Conservation (phyloP, 75 land plant genomes). For the Adiantum capillusveneris region DNA sequence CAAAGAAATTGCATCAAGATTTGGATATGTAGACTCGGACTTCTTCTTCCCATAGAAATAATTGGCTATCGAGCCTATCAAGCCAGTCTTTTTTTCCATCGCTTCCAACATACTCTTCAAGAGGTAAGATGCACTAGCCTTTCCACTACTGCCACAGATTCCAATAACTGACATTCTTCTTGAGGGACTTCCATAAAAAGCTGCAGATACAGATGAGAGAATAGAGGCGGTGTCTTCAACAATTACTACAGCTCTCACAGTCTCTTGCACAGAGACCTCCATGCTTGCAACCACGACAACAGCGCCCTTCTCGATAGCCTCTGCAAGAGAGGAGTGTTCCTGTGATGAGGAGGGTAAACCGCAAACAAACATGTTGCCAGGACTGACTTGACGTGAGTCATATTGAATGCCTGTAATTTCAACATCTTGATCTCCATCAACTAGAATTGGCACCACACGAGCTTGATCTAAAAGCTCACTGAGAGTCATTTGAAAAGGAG, state of each 20-base stretch:
- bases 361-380: constrained; percentile 89
- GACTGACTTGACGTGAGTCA: constrained; percentile 63
- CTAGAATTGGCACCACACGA: constrained; percentile 69
- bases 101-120: constrained; percentile 64
- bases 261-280: constrained; percentile 60
- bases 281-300: constrained; percentile 72
- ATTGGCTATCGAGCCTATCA: constrained; percentile 47
- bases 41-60: constrained; percentile 55
- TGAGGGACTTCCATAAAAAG: constrained; percentile 65
- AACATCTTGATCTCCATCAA: constrained; percentile 80
- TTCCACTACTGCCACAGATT: constrained; percentile 72
- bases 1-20: constrained; percentile 48
- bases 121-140: constrained; percentile 63
- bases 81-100: constrained; percentile 66
- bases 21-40: constrained; percentile 41
- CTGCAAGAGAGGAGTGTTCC: constrained; percentile 50
- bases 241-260: constrained; percentile 64
- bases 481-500: constrained; percentile 59
- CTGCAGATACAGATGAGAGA: constrained; percentile 51
- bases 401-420: constrained; percentile 74
- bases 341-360: constrained; percentile 34
- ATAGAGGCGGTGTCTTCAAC: constrained; percentile 65
- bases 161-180: constrained; percentile 64
- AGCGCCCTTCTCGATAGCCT: constrained; percentile 94
- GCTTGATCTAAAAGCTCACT: constrained; percentile 95